Conservation (phyloP, 768 basidiomycete species). For the Termitomyces sp. region DNA sequence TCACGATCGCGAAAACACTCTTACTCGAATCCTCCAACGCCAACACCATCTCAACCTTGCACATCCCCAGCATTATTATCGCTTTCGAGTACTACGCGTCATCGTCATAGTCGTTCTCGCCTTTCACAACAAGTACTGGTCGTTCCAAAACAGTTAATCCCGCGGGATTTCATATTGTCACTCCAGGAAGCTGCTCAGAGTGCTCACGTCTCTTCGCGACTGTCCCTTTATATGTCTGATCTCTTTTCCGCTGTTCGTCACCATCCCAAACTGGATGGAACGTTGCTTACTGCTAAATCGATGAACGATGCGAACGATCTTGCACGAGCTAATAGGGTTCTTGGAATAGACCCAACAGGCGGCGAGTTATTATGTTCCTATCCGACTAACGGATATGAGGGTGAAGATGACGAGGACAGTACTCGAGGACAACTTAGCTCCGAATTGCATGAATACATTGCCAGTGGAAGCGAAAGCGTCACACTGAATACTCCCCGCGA, state of each 20-base stretch:
- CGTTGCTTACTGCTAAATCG: conserved; percentile 56
- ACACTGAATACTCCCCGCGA: conserved; percentile 9
- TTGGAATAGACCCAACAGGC: conserved; percentile 58
- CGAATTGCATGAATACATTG: conserved; percentile 9
- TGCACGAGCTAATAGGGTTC: conserved; percentile 57
- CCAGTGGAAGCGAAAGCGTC: conserved; percentile 12
- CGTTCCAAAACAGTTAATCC: conserved; percentile 22
- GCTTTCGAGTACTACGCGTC: conserved; percentile 12
- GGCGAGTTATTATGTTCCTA: conserved; percentile 36
- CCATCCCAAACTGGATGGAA: conserved; percentile 62
- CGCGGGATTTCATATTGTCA: conserved; percentile 23
- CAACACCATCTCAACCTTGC: conserved; percentile 18
- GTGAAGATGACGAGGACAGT: conserved; percentile 4
- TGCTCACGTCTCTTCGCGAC: conserved; percentile 42
- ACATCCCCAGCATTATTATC: conserved; percentile 22
- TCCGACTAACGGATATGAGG: neutral
- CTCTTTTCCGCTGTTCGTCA: conserved; percentile 72
- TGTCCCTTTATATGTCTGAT: conserved; percentile 66
- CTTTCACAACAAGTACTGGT: conserved; percentile 14
- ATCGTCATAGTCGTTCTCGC: conserved; percentile 12
- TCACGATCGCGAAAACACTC: conserved; percentile 20
- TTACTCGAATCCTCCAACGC: conserved; percentile 23
- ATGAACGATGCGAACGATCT: conserved; percentile 64
- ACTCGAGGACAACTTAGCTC: neutral
- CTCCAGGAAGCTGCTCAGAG: conserved; percentile 26